Conservation (phyloP, 371 early-diverging fungal species). For the Syncephalastrum sp. region DNA sequence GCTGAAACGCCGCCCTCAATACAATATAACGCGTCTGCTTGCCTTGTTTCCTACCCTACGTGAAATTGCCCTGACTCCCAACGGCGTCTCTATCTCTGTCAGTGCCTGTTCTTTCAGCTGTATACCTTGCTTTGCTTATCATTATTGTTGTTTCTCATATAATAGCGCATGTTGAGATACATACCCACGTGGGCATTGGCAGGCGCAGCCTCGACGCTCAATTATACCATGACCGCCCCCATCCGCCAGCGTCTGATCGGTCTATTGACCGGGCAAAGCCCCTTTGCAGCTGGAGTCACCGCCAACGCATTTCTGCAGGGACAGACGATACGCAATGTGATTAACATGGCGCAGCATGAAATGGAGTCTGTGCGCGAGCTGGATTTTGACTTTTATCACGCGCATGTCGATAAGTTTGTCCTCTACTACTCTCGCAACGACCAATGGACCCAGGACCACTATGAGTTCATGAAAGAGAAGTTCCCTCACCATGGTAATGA, state of each 20-base stretch:
- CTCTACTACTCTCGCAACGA: constrained; percentile 81
- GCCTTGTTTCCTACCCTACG: constrained; percentile 80
- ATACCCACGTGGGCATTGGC: constrained; percentile 38
- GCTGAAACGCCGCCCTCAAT: constrained; percentile 57
- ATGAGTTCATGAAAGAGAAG: constrained; percentile 60
- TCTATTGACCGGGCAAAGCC: constrained; percentile 42
- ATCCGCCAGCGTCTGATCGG: constrained; percentile 29
- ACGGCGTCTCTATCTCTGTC: constrained; percentile 65
- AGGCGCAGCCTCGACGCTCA: constrained; percentile 27
- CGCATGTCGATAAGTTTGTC: constrained; percentile 64
- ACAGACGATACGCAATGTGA: constrained; percentile 57
- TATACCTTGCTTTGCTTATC: neutral
- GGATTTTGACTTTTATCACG: constrained; percentile 61
- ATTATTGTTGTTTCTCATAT: neutral
- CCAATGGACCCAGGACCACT: constrained; percentile 79
- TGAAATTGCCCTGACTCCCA: constrained; percentile 73
- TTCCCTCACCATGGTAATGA: constrained; percentile 61
- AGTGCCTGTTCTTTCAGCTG: constrained; percentile 5
- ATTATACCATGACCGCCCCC: constrained; percentile 35
- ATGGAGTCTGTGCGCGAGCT: constrained; percentile 69
- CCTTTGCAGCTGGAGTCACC: constrained; percentile 52
- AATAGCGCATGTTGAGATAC: constrained; percentile 39
- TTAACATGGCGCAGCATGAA: constrained; percentile 72
- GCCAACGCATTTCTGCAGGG: constrained; percentile 62
- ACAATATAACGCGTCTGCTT: constrained; percentile 60